Conservation (phyloP, 2,329 filamentous ascomycete species). For the Pseudocercospora pini-densiflorae region DNA sequence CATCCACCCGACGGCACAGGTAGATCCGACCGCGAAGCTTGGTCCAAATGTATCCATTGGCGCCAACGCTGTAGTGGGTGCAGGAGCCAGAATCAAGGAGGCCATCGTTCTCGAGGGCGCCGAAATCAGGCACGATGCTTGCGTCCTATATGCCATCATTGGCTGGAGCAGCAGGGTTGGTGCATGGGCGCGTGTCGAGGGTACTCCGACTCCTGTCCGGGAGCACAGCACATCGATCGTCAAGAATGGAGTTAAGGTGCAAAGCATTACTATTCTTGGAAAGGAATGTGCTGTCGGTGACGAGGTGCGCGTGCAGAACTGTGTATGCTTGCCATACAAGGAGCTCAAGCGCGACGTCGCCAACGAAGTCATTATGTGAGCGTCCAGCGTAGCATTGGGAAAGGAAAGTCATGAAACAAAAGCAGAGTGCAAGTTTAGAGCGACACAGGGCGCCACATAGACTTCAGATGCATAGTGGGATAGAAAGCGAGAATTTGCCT, state of each 20-base stretch:
- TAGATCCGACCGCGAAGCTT: slow-evolving; percentile 94
- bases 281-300: slow-evolving; percentile 95
- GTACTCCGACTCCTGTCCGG: slow-evolving; percentile 82
- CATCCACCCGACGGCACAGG: slow-evolving; percentile 88
- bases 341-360: slow-evolving; percentile 92
- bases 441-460: not conserved
- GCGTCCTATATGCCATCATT: slow-evolving; percentile 93
- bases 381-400: slow-evolving; percentile 8
- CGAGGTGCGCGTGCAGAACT: slow-evolving; percentile 96
- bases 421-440: not conserved
- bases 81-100: slow-evolving; percentile 92
- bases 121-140: slow-evolving; percentile 96
- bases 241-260: slow-evolving; percentile 98
- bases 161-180: slow-evolving; percentile 96
- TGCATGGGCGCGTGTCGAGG: slow-evolving; percentile 98
- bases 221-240: slow-evolving; percentile 94
- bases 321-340: slow-evolving; percentile 96
- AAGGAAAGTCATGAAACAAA: not conserved
- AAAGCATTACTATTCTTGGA: slow-evolving; percentile 95
- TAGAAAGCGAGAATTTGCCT: not conserved
- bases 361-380: slow-evolving; percentile 87
- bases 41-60: slow-evolving; percentile 97
- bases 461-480: not conserved
- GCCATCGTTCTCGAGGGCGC: slow-evolving; percentile 92
- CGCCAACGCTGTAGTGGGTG: slow-evolving; percentile 80